Conservation (phyloP, 352 stramenopile species). For the Phytophthora kernoviae region DNA sequence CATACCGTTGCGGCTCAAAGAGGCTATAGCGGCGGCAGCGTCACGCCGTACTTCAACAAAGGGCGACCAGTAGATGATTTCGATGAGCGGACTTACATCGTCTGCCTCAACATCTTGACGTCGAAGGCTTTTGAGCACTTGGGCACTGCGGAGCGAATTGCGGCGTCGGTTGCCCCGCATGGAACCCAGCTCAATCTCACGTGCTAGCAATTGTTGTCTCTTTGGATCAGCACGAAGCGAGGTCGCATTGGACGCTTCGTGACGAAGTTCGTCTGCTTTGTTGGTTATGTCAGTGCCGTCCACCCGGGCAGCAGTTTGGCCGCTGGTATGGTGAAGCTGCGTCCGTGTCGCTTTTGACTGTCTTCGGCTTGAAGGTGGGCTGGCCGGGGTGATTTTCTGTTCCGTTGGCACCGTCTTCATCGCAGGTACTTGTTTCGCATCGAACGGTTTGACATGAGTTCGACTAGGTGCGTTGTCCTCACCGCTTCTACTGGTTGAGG, state of each 20-base stretch:
- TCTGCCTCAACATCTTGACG: constrained; percentile 68
- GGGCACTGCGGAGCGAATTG: constrained; percentile 34
- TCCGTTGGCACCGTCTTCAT: constrained; percentile 7
- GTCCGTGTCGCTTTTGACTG: constrained; percentile 8
- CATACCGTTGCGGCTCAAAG: constrained; percentile 75
- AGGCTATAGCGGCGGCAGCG: constrained; percentile 71
- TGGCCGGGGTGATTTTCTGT: neutral
- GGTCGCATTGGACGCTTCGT: neutral
- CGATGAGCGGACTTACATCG: constrained; percentile 75
- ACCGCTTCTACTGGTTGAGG: constrained; percentile 1
- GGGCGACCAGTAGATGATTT: constrained; percentile 88
- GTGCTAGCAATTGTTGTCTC: constrained; percentile 27
- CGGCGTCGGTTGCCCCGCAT: constrained; percentile 20
- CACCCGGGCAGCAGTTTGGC: neutral
- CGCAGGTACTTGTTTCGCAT: neutral
- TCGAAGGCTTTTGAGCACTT: constrained; percentile 33
- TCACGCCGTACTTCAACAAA: constrained; percentile 84
- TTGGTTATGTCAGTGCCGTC: constrained; percentile 6
- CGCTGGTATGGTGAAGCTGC: constrained; percentile 6
- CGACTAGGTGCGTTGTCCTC: constrained; percentile 4
- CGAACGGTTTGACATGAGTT: neutral
- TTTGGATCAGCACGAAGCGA: constrained; percentile 28
- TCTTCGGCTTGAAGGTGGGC: constrained; percentile 5
- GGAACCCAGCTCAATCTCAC: constrained; percentile 23
- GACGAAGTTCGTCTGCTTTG: neutral